Conservation (phyloP, 2,329 filamentous ascomycete genomes). For the Emergomyces orientalis region DNA sequence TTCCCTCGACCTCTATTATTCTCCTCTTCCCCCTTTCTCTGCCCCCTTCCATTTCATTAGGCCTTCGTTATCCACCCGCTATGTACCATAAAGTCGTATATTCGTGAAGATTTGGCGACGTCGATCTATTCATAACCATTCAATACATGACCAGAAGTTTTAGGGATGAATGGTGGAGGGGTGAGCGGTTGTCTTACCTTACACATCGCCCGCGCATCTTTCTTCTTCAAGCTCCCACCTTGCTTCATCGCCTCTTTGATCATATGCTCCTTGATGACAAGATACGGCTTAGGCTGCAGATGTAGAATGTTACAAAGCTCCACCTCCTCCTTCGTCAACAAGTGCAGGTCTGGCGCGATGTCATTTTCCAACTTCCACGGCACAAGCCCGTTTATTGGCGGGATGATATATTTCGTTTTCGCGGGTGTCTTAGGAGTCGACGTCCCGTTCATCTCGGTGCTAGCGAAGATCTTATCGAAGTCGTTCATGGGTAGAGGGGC, state of each 20-base stretch:
- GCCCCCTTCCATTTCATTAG: constrained; percentile 30
- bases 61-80: constrained; percentile 86
- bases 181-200: constrained; percentile 32
- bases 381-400: constrained; percentile 38
- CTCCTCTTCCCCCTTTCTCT: neutral
- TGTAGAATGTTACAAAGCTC: constrained; percentile 78
- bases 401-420: constrained; percentile 46
- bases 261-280: constrained; percentile 90
- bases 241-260: constrained; percentile 82
- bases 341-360: constrained; percentile 66
- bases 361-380: constrained; percentile 61
- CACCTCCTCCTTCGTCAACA: constrained; percentile 72
- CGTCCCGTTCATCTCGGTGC: constrained; percentile 41
- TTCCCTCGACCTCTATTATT: neutral
- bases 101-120: constrained; percentile 68
- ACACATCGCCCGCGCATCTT: constrained; percentile 79
- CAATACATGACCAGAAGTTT: neutral
- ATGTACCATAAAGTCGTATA: constrained; percentile 93
- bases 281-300: constrained; percentile 85
- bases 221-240: constrained; percentile 85
- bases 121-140: constrained; percentile 50
- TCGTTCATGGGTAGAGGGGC: constrained; percentile 38
- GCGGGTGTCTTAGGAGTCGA: constrained; percentile 30
- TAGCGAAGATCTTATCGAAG: constrained; percentile 46
- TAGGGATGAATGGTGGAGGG: neutral